These are phyloP conservation scores for Cucumis hystrix DNA, from an alignment of 306 rosid genomes.

Conservation along the genomic window DNA sequence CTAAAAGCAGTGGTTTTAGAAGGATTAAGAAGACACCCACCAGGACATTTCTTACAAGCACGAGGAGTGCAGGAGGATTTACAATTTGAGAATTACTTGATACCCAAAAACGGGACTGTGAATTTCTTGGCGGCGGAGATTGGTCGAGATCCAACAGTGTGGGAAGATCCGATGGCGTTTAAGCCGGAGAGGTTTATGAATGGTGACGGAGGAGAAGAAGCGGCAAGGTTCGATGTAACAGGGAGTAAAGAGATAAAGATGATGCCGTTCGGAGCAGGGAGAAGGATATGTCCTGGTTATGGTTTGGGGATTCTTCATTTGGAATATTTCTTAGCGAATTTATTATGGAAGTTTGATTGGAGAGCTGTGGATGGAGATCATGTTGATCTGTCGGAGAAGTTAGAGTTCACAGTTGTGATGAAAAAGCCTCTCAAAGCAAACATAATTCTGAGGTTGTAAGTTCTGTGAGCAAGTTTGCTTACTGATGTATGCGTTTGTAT, in stretches of 20 bases:
- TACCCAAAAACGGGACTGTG: conserved; percentile 37
- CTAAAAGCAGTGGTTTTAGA: conserved; percentile 37
- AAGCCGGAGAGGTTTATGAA: conserved; percentile 8
- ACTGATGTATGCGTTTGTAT: no score
- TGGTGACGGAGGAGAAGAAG: background rate
- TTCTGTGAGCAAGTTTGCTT: background rate
- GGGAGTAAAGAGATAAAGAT: conserved; percentile 11
- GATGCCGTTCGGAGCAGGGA: conserved; percentile 11
- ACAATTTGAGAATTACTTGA: conserved; percentile 19
- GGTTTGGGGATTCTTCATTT: conserved; percentile 34
- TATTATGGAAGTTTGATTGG: conserved; percentile 34
- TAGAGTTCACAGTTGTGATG: conserved; percentile 37
- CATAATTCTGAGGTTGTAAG: background rate
- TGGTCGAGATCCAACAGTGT: conserved; percentile 39
- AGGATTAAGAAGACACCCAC: conserved; percentile 37
- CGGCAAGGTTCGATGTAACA: background rate
- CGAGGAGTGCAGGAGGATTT: conserved; percentile 32
- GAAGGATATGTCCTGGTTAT: conserved; percentile 16
- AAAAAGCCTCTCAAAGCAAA: conserved; percentile 26
- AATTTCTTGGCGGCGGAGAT: conserved; percentile 37
- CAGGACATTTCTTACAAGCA: conserved; percentile 33
- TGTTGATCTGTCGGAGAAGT: conserved; percentile 37
- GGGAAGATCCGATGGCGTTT: conserved; percentile 53
- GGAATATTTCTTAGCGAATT: conserved; percentile 37
- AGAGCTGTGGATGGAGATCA: conserved; percentile 22